These are phyloP conservation scores for Somion occarium DNA, from an alignment of 1,284 basidiomycete genomes.

Conservation along the genomic window DNA sequence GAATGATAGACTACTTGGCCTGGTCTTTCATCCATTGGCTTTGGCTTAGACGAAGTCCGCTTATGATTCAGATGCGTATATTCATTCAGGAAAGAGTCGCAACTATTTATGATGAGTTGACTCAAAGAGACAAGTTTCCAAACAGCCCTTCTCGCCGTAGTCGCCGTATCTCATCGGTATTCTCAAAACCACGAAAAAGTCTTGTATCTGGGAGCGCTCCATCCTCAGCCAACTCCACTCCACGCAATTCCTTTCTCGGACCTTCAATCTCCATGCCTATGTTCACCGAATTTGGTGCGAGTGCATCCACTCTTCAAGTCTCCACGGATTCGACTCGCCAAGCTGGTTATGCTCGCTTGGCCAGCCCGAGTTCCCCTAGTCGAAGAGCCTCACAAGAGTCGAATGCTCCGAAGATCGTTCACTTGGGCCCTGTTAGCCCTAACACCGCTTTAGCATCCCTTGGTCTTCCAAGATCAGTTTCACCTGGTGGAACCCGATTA, in stretches of 20 bases:
- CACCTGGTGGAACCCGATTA: conserved; percentile 15
- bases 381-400: conserved; percentile 28
- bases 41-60: conserved; percentile 57
- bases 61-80: conserved; percentile 60
- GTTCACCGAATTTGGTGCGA: conserved; percentile 20
- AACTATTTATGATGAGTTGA: conserved; percentile 43
- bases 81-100: conserved; percentile 60
- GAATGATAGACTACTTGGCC: conserved; percentile 66
- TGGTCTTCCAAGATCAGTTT: conserved; percentile 12
- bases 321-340: conserved; percentile 30
- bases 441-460: conserved; percentile 29
- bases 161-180: conserved; percentile 42
- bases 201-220: conserved; percentile 27
- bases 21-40: conserved; percentile 74
- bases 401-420: conserved; percentile 48
- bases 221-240: conserved; percentile 37
- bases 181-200: conserved; percentile 42
- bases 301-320: conserved; percentile 21
- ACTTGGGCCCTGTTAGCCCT: conserved; percentile 51
- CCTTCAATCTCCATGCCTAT: conserved; percentile 24
- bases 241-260: conserved; percentile 42
- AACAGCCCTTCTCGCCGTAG: conserved; percentile 24
- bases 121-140: conserved; percentile 13
- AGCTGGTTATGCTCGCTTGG: conserved; percentile 40
- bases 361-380: conserved; percentile 29